Percentiles rank a stretch among this genome's conserved stretches.
phyloP scores from a whole-genome alignment of 2,329 filamentous ascomycete species.

The Myriangium duriaei region DNA sequence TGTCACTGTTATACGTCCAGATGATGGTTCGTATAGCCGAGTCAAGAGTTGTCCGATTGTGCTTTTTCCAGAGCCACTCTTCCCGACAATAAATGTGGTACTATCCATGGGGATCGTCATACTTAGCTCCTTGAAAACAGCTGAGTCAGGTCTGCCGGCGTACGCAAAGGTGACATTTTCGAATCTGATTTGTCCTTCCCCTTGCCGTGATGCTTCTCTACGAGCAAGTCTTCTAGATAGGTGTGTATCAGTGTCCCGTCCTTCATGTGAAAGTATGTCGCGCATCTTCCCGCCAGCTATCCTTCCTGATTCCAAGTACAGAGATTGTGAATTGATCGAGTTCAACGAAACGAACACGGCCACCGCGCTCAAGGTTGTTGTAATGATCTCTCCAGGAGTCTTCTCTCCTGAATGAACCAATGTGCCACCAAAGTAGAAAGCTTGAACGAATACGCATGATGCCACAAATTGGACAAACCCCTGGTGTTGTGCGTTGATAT shows the following conservation, averaged over 20 bases:
- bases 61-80: constrained; percentile 85
- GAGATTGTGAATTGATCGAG: constrained; percentile 60
- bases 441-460: constrained; percentile 68
- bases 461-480: constrained; percentile 62
- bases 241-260: constrained; percentile 13
- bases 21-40: constrained; percentile 57
- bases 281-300: constrained; percentile 55
- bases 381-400: constrained; percentile 57
- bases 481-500: constrained; percentile 58
- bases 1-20: constrained; percentile 59
- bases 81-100: constrained; percentile 70
- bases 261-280: constrained; percentile 27
- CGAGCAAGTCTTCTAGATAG: too few species aligned
- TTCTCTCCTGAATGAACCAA: constrained; percentile 50
- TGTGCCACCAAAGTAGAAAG: constrained; percentile 75
- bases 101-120: constrained; percentile 61
- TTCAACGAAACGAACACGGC: constrained; percentile 65
- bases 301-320: constrained; percentile 68
- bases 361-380: constrained; percentile 74
- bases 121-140: constrained; percentile 48
- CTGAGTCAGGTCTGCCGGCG: constrained; percentile 51
- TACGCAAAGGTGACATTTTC: constrained; percentile 51
- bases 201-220: constrained; percentile 12
- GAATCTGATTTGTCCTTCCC: constrained; percentile 55
- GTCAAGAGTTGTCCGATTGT: constrained; percentile 71